phyloP scores from a whole-genome alignment of 805 yeast species.

The Candida argentea region DNA sequence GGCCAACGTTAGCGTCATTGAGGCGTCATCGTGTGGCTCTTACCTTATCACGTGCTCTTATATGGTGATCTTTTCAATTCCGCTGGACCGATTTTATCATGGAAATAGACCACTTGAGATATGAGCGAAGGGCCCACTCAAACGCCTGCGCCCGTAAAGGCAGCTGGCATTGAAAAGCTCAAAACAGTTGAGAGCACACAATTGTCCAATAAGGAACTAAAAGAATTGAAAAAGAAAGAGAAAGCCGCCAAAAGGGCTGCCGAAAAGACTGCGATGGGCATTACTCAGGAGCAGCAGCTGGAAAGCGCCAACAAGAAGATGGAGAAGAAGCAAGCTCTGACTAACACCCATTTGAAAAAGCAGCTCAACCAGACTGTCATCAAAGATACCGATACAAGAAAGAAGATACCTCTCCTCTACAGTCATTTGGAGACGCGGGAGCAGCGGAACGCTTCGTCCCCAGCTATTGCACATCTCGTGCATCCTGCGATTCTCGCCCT shows the following conservation, averaged over 20 bases:
- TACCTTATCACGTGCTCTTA: too few species aligned
- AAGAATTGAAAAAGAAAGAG: conserved; percentile 79
- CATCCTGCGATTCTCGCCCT: conserved; percentile 80
- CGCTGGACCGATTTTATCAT: background rate
- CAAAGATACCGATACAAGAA: conserved; percentile 24
- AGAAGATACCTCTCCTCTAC: conserved; percentile 55
- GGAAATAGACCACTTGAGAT: background rate
- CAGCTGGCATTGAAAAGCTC: conserved; percentile 1
- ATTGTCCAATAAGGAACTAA: conserved; percentile 69
- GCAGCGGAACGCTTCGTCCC: conserved; percentile 52
- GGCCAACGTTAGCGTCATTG: too few species aligned
- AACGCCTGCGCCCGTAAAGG: conserved; percentile 1
- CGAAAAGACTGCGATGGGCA: conserved; percentile 59
- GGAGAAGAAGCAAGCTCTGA: conserved; percentile 33
- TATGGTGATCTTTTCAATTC: too few species aligned
- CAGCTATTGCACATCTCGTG: conserved; percentile 53
- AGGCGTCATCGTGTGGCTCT: too few species aligned
- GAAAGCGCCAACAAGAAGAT: conserved; percentile 32
- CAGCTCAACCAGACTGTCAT: conserved; percentile 43
- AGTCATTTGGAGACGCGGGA: conserved; percentile 75
- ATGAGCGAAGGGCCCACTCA: background rate
- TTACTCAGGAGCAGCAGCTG: conserved; percentile 36
- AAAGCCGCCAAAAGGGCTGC: conserved; percentile 93
- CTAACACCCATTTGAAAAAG: conserved; percentile 43
- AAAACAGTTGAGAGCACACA: conserved; percentile 5